Evolutionary conservation across 225 moss, liverwort and hornwort species (phyloP).

Genomic region (Physcomitrium patens): DNA sequence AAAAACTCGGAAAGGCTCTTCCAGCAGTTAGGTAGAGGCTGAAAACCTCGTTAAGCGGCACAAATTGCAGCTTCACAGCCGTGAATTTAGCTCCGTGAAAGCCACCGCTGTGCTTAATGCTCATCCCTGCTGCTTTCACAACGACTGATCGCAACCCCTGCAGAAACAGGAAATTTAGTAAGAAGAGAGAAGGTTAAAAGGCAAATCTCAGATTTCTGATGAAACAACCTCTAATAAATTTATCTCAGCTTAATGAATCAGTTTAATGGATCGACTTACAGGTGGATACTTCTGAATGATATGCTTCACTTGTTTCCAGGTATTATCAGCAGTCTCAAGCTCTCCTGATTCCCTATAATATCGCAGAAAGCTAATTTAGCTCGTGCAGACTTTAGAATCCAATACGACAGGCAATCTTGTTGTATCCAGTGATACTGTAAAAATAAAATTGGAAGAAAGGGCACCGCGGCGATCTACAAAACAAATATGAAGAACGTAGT

Average conservation of each 20-base stretch:
- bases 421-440: too few species aligned
- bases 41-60: slow-evolving; percentile 52
- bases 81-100: slow-evolving; percentile 66
- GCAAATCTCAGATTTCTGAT: too few species aligned
- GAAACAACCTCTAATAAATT: too few species aligned
- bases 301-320: slow-evolving; percentile 62
- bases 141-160: slow-evolving; percentile 63
- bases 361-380: slow-evolving; percentile 12
- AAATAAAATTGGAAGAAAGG: not conserved
- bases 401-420: too few species aligned
- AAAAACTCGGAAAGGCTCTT: too few species aligned
- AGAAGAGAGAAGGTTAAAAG: slow-evolving; percentile 11
- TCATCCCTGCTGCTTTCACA: slow-evolving; percentile 62
- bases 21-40: too few species aligned
- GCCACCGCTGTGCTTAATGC: slow-evolving; percentile 32
- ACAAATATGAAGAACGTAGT: not conserved
- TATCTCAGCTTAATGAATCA: not conserved
- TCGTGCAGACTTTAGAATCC: not conserved
- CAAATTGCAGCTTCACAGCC: slow-evolving; percentile 56
- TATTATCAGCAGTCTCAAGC: slow-evolving; percentile 44
- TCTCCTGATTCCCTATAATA: slow-evolving; percentile 66
- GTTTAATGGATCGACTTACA: slow-evolving; percentile 36
- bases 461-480: not conserved
- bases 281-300: slow-evolving; percentile 66
- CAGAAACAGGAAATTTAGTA: not conserved